These are phyloP conservation scores for Arachnopeziza araneosa DNA, from an alignment of 2,329 filamentous ascomycete genomes.

Conservation along the genomic window DNA sequence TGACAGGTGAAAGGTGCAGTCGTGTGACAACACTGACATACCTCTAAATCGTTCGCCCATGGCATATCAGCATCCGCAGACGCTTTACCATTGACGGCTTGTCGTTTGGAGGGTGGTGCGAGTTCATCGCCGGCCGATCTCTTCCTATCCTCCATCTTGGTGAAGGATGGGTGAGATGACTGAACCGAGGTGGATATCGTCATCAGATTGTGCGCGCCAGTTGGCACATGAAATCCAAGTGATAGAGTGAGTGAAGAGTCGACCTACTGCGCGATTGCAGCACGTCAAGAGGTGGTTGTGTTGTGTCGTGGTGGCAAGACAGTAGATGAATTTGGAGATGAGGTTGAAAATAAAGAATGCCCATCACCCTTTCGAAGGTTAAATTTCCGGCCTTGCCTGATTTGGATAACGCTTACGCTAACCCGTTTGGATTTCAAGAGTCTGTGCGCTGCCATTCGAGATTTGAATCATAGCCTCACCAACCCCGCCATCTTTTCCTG, in stretches of 20 bases:
- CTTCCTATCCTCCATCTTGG: slow-evolving; percentile 99
- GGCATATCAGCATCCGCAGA: slow-evolving; percentile 64
- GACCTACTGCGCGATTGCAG: slow-evolving; percentile 15
- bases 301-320: slow-evolving; percentile 5
- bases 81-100: slow-evolving; percentile 76
- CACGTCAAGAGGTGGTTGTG: slow-evolving; percentile 12
- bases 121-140: slow-evolving; percentile 83
- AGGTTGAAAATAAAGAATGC: slow-evolving; percentile 6
- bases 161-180: slow-evolving; percentile 73
- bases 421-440: background rate
- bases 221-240: slow-evolving; percentile 30
- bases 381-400: background rate
- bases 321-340: slow-evolving; percentile 6
- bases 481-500: background rate
- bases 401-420: background rate
- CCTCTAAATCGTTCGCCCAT: slow-evolving; percentile 66
- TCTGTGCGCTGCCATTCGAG: background rate
- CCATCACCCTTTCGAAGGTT: background rate
- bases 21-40: slow-evolving; percentile 46
- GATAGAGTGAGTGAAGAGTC: slow-evolving; percentile 13
- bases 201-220: slow-evolving; percentile 64
- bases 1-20: slow-evolving; percentile 1
- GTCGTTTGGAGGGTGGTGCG: slow-evolving; percentile 85
- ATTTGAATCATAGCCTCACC: background rate
- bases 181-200: slow-evolving; percentile 61